A percentile compares a stretch with the other conserved stretches of the same genome.
phyloP scores from a whole-genome alignment of 1,139 yeast genomes.

The Scheffersomyces segobiensis region DNA sequence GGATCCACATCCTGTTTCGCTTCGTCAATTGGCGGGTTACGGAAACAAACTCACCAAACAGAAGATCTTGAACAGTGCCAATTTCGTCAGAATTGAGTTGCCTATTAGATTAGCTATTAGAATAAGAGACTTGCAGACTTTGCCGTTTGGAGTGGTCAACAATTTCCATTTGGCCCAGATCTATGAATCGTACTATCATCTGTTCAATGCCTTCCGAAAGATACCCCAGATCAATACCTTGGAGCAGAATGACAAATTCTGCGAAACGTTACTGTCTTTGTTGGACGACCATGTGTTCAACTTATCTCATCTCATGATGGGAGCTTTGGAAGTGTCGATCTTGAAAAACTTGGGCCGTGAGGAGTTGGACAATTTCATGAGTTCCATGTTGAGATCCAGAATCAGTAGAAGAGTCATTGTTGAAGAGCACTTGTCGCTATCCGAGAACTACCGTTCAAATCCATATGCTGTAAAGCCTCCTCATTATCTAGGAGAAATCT shows the following conservation, averaged over 20 bases:
- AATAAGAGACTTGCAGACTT: slow-evolving; percentile 71
- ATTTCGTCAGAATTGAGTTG: slow-evolving; percentile 81
- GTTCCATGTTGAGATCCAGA: slow-evolving; percentile 77
- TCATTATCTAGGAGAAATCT: slow-evolving; percentile 83
- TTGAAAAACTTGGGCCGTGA: slow-evolving; percentile 60
- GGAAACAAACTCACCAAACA: slow-evolving; percentile 80
- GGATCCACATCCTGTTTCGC: slow-evolving; percentile 84
- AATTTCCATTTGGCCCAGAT: slow-evolving; percentile 85
- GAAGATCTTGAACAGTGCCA: slow-evolving; percentile 78
- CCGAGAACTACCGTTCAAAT: slow-evolving; percentile 54
- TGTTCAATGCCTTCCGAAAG: slow-evolving; percentile 81
- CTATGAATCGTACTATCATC: slow-evolving; percentile 84
- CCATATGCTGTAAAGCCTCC: slow-evolving; percentile 55
- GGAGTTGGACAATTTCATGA: slow-evolving; percentile 70
- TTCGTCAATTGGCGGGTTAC: slow-evolving; percentile 84
- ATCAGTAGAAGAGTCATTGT: slow-evolving; percentile 87
- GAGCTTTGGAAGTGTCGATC: slow-evolving; percentile 80
- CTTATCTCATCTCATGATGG: slow-evolving; percentile 88
- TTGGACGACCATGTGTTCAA: slow-evolving; percentile 78
- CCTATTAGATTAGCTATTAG: slow-evolving; percentile 83
- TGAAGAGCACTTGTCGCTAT: slow-evolving; percentile 82
- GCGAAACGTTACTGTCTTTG: slow-evolving; percentile 59
- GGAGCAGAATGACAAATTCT: slow-evolving; percentile 74
- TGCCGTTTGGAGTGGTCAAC: slow-evolving; percentile 83
- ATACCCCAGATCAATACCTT: slow-evolving; percentile 65